Evolutionary conservation across 331 rosid genomes (phyloP), one percentile per base, ranked within the genome.

Genomic region (Acacia concinna): DNA sequence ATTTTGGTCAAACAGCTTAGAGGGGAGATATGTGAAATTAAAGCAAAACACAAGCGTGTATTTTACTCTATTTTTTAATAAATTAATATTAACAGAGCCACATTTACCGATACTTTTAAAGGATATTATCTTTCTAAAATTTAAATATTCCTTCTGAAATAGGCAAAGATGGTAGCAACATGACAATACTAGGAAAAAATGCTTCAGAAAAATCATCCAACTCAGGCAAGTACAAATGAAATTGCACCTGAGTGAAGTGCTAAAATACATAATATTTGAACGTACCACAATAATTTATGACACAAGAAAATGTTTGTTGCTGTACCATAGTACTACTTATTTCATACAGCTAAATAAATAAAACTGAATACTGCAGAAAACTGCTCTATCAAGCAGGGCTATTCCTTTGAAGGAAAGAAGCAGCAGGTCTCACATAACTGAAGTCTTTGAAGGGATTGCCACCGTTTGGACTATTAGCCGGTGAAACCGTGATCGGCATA

Each of bases 401-500:
- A 3, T 85, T 73, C 66, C 83, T 84, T 51, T 83, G 89, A 82
- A 94, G 96, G 84, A 92, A 92, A 62, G 97, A 92, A 60, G 93
- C 91, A 5, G 90, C 90, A 64, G 97, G 97, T 79, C 81, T 92
- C 78, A 87, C 98, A 82, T 94, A 94, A 69, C 90, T 88, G 71
- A 94, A 94, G 73, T 87, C 97, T 41, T 78, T 85, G 89, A 92
- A 94, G 76, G 87, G 91, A 71, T 90, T 92, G 56, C 90, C 98
- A 20, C 88, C 88, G 70, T 83, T 86, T 1, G 98, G 98, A 60
- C 98, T 94, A 56, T 92, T 91, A 8, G 90, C 97, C 0, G 98
- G 98, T 1, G 98, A 94, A 79, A 84, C 97, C 15, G 83, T 90
- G 15, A 94, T 82, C 1, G 98, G 87, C 98, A 94, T 94, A 38